Evolutionary conservation across 495 filamentous ascomycete species (phyloP), one percentile per base, ranked within the genome.

Genomic region (Jackrogersella minutella): DNA sequence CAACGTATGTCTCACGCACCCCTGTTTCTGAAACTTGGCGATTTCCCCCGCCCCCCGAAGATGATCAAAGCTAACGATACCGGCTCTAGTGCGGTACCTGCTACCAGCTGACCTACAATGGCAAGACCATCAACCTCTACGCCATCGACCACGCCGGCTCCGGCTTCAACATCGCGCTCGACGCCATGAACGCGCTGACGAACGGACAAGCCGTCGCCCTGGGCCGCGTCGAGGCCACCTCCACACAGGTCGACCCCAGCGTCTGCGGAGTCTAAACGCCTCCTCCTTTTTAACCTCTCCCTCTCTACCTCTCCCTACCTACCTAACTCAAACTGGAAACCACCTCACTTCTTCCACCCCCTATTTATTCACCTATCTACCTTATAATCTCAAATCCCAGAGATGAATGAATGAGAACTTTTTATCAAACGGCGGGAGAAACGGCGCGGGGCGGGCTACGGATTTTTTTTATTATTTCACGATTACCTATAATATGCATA

Each of bases 11-110:
- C 10, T 56, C 21, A 31, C 9, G 4, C 34, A 16, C 30, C 9
- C 26, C 1, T 14, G 9, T 16, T 22, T 55, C 36, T 36, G n/a
- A 9, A 16, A 33, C 5, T 14, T 33, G 3, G 5, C 31, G n/a
- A n/a, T n/a, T 31, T 3, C 22, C 36, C 28, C 19, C 5, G 16
- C 4, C 19, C 16, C 39, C 39, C n/a, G n/a, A n/a, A n/a, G n/a
- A n/a, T n/a, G n/a, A n/a, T n/a, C n/a, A n/a, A n/a, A n/a, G n/a
- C n/a, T n/a, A n/a, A n/a, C n/a, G n/a, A n/a, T n/a, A n/a, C n/a
- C n/a, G n/a, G n/a, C n/a, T n/a, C n/a, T n/a, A 73, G 70, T 94
- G 91, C 77, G 90, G 91, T 55, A 84, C 84, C 8, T 93, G 91
- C 82, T 93, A 87, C 78, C 53, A 76, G 43, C 75, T 91, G 44